Evolutionary conservation across 1,284 basidiomycete species (phyloP), one percentile per base, ranked within the genome.

Genomic region (Trichosporon sp.): DNA sequence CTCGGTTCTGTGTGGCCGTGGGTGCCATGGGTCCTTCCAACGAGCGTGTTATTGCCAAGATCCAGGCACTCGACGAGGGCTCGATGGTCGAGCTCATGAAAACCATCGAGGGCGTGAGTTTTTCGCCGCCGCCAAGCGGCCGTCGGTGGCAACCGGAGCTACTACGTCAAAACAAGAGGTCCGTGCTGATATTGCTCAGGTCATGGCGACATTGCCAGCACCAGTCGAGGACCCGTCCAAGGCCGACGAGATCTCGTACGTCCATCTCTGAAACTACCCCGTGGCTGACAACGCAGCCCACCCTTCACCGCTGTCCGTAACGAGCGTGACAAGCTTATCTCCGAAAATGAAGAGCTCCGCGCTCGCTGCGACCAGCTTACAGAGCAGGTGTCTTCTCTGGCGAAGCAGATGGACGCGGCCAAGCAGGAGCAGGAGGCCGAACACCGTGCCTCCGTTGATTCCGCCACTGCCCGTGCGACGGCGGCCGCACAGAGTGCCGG

Each of bases 51-150:
- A 84, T 84, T 59, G 73, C 67, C 16, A 80, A 78, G 74, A 84
- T 84, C 16, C 80, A 82, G 70, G 74, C 76, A 19, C 71, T 84
- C 14, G 79, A 78, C 64, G 80, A 83, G 73, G 74, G 65, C 10
- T 70, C 78, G 63, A 83, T 83, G 79, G 78, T 79, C 51, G 77
- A 79, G 70, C 72, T 84, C 69, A 84, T 84, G 83, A 78, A 78
- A 70, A 78, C 78, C 26, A 82, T 84, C 31, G 80, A 83, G 65
- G 78, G 78, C 54, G 81, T 83, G 66, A 74, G 78, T 76, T 3
- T 16, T 21, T 6, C 32, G 35, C 51, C 21, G 51, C 51, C 51
- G 51, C 51, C 51, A 21, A 35, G 19, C 19, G n/a, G 19, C 19
- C 51, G 32, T 38, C 21, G 14, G 19, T 63, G 5, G 38, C 37